phyloP scores from a whole-genome alignment of 164 flowering plant species.

The Vitis rupestris region DNA sequence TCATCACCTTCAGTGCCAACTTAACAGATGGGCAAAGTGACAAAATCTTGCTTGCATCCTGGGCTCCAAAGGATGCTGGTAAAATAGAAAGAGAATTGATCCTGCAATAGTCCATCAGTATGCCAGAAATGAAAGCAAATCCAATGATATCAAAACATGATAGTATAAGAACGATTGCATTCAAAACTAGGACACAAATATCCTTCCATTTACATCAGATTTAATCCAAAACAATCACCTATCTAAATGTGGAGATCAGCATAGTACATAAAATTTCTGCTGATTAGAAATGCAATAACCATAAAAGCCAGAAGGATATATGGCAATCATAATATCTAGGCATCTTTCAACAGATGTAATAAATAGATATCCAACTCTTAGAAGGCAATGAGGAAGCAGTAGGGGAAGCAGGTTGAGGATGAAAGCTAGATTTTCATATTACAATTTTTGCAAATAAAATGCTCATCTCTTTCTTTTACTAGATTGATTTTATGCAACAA shows the following conservation, averaged over 20 bases:
- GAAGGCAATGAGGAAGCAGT: too few relatives aligned
- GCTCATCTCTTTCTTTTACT: too few relatives aligned
- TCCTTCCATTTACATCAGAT: neutral
- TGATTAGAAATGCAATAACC: neutral
- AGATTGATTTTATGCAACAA: too few relatives aligned
- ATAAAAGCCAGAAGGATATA: too few relatives aligned
- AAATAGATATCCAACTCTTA: too few relatives aligned
- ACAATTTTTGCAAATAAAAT: too few relatives aligned
- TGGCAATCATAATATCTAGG: too few relatives aligned
- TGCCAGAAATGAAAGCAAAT: conserved; percentile 1
- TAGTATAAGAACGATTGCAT: neutral
- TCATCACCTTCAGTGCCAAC: conserved; percentile 66
- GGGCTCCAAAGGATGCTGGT: conserved; percentile 65
- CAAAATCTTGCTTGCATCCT: conserved; percentile 84
- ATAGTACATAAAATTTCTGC: neutral
- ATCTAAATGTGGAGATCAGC: neutral
- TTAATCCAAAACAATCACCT: neutral
- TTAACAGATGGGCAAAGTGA: conserved; percentile 76
- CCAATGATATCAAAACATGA: neutral
- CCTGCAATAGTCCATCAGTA: conserved; percentile 45
- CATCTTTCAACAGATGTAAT: too few relatives aligned
- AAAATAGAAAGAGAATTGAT: conserved; percentile 81
- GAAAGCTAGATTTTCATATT: too few relatives aligned
- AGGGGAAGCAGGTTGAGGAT: too few relatives aligned
- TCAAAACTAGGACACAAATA: neutral